These are phyloP conservation scores for Lachancea kluyveri DNA, from an alignment of 805 yeast genomes.

Conservation along the genomic window DNA sequence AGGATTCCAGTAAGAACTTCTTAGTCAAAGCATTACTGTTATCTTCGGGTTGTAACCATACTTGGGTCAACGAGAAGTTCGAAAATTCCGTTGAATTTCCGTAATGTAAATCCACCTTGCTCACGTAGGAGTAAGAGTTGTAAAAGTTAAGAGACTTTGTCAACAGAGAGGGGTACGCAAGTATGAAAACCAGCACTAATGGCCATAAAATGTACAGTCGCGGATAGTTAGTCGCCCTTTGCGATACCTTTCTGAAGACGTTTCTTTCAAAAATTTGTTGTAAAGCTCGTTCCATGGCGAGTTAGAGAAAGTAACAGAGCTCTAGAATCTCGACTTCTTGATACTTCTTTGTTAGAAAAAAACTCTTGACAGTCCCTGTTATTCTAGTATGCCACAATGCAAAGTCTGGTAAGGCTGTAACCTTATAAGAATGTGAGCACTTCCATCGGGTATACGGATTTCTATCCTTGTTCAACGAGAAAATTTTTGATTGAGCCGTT, in stretches of 20 bases:
- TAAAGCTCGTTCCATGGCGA: too few relatives aligned
- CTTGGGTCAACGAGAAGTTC: constrained; percentile 21
- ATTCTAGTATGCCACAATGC: too few relatives aligned
- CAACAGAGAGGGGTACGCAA: constrained; percentile 45
- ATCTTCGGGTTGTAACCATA: constrained; percentile 16
- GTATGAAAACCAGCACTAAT: constrained; percentile 37
- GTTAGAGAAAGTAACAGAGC: too few relatives aligned
- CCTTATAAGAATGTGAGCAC: too few relatives aligned
- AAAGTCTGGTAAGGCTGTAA: too few relatives aligned
- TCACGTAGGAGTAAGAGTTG: constrained; percentile 12
- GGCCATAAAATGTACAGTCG: constrained; percentile 44
- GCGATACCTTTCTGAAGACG: constrained; percentile 2
- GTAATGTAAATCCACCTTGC: constrained; percentile 3
- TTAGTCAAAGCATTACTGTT: constrained; percentile 30
- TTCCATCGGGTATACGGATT: too few relatives aligned
- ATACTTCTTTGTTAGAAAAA: too few relatives aligned
- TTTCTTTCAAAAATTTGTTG: too few relatives aligned
- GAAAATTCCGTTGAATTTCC: background rate
- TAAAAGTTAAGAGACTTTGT: constrained; percentile 28
- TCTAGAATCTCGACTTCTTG: too few relatives aligned
- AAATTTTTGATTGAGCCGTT: too few relatives aligned
- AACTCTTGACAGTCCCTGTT: too few relatives aligned
- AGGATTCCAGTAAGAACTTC: constrained; percentile 30
- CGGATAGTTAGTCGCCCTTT: constrained; percentile 30
- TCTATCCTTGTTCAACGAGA: too few relatives aligned